Percentiles rank a stretch among this genome's conserved stretches.
These are phyloP conservation scores for Blastocystis sp. DNA, from an alignment of 352 stramenopile genomes.

Conservation along the genomic window DNA sequence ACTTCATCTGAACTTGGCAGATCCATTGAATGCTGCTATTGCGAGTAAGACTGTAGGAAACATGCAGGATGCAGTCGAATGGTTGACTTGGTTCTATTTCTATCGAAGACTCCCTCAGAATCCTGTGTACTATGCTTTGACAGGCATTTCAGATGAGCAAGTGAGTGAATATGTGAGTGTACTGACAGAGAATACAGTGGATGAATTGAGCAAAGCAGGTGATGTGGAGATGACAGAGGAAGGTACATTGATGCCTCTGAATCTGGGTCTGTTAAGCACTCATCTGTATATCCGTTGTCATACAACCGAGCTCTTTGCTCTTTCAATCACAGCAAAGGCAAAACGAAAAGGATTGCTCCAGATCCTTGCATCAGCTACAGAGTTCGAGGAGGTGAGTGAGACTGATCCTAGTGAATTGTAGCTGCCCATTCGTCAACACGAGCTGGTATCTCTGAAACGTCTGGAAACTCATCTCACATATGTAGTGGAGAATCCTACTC, in stretches of 20 bases:
- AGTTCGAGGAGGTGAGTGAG: constrained; percentile 87
- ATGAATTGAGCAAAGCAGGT: constrained; percentile 41
- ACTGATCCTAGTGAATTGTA: constrained; percentile 68
- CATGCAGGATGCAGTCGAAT: constrained; percentile 97
- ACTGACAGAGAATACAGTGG: constrained; percentile 69
- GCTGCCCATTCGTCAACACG: constrained; percentile 65
- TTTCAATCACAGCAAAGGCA: constrained; percentile 86
- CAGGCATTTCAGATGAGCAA: constrained; percentile 78
- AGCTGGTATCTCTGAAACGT: constrained; percentile 84
- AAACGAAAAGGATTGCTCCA: constrained; percentile 88
- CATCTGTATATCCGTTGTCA: constrained; percentile 99
- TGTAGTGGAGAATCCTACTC: constrained; percentile 72
- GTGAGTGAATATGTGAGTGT: constrained; percentile 96
- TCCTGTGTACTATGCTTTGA: constrained; percentile 98
- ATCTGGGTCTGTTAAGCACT: constrained; percentile 96
- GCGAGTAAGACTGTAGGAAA: constrained; percentile 93
- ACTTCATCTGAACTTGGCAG: constrained; percentile 90
- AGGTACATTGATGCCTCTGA: constrained; percentile 84
- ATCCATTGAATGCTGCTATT: constrained; percentile 97
- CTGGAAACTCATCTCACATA: constrained; percentile 87
- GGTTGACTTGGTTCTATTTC: constrained; percentile 98
- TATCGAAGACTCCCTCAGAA: constrained; percentile 97
- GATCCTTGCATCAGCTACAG: constrained; percentile 87
- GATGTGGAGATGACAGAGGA: constrained; percentile 69
- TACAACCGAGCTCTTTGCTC: constrained; percentile 96